Percentiles rank a stretch among this genome's conserved stretches.
Conservation (phyloP, 371 early-diverging fungal species). For the Actinomortierella wolfii region DNA sequence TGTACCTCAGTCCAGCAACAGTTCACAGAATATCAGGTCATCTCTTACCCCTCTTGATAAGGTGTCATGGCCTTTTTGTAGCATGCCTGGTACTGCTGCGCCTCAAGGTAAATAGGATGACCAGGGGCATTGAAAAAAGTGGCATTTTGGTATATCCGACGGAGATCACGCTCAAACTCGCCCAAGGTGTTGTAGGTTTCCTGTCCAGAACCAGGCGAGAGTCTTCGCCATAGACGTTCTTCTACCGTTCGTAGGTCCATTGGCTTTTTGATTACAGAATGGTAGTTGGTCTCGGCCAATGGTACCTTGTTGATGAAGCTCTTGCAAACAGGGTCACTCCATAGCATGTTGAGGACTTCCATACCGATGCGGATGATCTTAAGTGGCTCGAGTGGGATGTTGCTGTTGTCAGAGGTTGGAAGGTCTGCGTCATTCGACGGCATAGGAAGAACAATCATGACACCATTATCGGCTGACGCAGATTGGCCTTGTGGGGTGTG, state of each 20-base stretch:
- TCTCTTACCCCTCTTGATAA: slow-evolving; percentile 40
- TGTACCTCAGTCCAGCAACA: too few species aligned
- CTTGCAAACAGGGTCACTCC: slow-evolving; percentile 31
- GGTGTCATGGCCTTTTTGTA: slow-evolving; percentile 12
- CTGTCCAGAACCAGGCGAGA: slow-evolving; percentile 8
- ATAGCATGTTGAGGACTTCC: slow-evolving; percentile 14
- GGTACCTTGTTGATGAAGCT: slow-evolving; percentile 44
- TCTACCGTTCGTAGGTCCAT: slow-evolving; percentile 79
- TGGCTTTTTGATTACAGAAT: slow-evolving; percentile 64
- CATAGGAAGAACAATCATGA: too few species aligned
- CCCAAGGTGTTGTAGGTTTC: slow-evolving; percentile 46
- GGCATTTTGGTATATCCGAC: slow-evolving; percentile 60
- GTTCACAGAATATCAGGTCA: too few species aligned
- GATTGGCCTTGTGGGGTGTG: too few species aligned
- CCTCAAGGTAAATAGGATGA: slow-evolving; percentile 45
- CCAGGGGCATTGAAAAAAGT: slow-evolving; percentile 37
- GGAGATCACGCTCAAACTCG: slow-evolving; percentile 64
- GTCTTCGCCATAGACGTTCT: slow-evolving; percentile 52
- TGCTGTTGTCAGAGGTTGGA: not conserved
- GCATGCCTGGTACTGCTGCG: slow-evolving; percentile 20
- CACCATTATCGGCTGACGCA: too few species aligned
- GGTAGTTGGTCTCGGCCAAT: slow-evolving; percentile 47
- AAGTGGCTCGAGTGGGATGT: slow-evolving; percentile 15
- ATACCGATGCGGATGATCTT: slow-evolving; percentile 33
- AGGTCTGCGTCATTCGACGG: not conserved